Evolutionary conservation across 1,139 yeast genomes (phyloP).

Genomic region (Pichia sp.): DNA sequence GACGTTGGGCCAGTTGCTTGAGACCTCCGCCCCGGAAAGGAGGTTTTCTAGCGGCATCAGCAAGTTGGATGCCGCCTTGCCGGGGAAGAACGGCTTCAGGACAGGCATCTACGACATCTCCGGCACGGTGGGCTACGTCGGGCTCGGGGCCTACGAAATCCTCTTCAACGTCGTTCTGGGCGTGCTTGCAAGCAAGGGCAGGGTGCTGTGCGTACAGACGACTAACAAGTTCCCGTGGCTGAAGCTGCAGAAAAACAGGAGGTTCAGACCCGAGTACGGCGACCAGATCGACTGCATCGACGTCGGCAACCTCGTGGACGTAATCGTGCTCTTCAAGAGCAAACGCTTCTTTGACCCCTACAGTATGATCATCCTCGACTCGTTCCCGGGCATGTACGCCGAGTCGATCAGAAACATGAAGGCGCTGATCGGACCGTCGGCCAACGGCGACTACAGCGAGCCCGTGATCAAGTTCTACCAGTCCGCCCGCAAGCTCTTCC

Average conservation of each 20-base stretch:
- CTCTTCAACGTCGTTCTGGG: constrained; percentile 20
- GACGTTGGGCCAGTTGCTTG: background rate
- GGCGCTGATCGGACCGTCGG: background rate
- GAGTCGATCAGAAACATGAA: background rate
- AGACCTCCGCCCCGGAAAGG: background rate
- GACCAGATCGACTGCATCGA: constrained; percentile 16
- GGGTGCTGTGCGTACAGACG: constrained; percentile 17
- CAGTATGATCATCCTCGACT: constrained; percentile 26
- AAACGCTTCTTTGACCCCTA: constrained; percentile 13
- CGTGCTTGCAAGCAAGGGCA: constrained; percentile 8
- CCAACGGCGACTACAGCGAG: constrained; percentile 6
- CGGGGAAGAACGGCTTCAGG: constrained; percentile 23
- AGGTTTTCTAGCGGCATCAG: constrained; percentile 6
- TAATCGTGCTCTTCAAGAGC: constrained; percentile 22
- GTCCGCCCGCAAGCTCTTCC: constrained; percentile 10
- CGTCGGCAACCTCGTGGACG: constrained; percentile 20
- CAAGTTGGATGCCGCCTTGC: constrained; percentile 12
- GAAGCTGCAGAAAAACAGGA: constrained; percentile 15
- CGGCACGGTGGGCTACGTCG: constrained; percentile 22
- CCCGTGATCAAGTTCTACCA: constrained; percentile 11
- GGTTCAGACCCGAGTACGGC: constrained; percentile 6
- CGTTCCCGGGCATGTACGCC: constrained; percentile 25
- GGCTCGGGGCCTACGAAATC: constrained; percentile 27
- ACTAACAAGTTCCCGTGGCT: constrained; percentile 27
- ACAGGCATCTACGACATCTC: constrained; percentile 27